Base-by-base conservation (phyloP, 352 stramenopile species). In the Globisporangium heterothallicum region DNA sequence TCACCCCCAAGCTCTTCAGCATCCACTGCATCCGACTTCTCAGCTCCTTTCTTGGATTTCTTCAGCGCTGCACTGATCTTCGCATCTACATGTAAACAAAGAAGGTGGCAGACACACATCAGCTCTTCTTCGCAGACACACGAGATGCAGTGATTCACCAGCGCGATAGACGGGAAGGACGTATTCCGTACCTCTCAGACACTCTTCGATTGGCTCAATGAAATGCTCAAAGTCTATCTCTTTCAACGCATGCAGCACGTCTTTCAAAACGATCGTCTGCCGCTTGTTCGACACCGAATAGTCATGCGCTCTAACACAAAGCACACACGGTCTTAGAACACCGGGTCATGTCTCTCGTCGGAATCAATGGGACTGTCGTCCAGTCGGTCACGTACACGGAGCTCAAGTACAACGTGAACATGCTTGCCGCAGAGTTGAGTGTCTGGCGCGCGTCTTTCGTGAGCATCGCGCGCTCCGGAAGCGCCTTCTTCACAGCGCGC, bases 141-240 rank as follows among this genome's bases (percentile, higher is more conserved):
- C 22, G 9, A 1, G 25, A 43, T n/a, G 25, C 3, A 53, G 9
- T n/a, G n/a, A n/a, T n/a, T n/a, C n/a, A 34, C 29, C 22, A 25
- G 1, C 8, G 18, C 4, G 14, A n/a, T n/a, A n/a, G 29, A 34
- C 29, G 29, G 10, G 24, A 18, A 52, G 22, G 9, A 2, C 19
- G 38, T 22, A 26, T 2, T 49, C 6, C 63, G 16, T n/a, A 89
- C 78, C 78, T 66, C 70, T 52, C n/a, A 93, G 36, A 59, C 76
- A 93, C 3, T 72, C 58, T 49, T 90, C 83, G 27, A 90, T 70
- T 0, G 83, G 74, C 26, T 62, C 66, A 21, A 87, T 64, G 45
- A 93, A 90, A 45, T 86, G 74, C 46, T 86, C 76, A 50, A 93
- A 88, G 46, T 93, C 78, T n/a, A 73, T 68, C 24, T 93, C 83